Conservation (phyloP, 495 filamentous ascomycete species). For the Chaetomium cochliodes region DNA sequence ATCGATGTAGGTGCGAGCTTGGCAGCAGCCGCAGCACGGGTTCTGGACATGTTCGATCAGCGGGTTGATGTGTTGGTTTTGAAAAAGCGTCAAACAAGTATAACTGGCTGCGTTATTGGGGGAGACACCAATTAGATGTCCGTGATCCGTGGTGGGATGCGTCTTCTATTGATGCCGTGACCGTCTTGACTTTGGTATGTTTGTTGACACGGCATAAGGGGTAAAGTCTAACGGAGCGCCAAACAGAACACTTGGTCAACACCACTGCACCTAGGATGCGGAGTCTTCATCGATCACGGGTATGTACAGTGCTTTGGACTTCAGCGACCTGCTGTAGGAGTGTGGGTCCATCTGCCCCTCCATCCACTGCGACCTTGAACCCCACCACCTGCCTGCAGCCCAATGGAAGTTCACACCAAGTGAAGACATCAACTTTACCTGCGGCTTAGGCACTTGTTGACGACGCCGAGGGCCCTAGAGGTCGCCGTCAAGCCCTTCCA, state of each 20-base stretch:
- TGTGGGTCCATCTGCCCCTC: neutral
- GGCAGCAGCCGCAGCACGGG: no score
- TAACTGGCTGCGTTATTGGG: no score
- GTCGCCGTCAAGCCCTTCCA: neutral
- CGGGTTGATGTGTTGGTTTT: no score
- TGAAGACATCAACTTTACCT: neutral
- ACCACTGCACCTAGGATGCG: no score
- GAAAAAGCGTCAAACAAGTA: no score
- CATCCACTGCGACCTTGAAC: neutral
- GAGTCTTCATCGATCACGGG: no score
- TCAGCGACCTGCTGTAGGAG: no score
- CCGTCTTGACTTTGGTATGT: neutral
- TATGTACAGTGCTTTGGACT: no score
- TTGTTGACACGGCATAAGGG: neutral
- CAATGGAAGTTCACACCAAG: neutral
- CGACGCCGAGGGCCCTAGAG: conserved; percentile 4
- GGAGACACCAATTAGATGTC: neutral
- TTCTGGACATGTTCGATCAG: no score
- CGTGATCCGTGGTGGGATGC: neutral
- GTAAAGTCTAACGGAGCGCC: neutral
- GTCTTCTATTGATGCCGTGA: neutral
- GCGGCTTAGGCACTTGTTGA: neutral
- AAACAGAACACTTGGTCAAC: neutral
- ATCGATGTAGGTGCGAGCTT: no score
- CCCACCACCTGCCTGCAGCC: conserved; percentile 2